phyloP scores from a whole-genome alignment of 495 filamentous ascomycete genomes.

The Aspergillus egyptiacus region DNA sequence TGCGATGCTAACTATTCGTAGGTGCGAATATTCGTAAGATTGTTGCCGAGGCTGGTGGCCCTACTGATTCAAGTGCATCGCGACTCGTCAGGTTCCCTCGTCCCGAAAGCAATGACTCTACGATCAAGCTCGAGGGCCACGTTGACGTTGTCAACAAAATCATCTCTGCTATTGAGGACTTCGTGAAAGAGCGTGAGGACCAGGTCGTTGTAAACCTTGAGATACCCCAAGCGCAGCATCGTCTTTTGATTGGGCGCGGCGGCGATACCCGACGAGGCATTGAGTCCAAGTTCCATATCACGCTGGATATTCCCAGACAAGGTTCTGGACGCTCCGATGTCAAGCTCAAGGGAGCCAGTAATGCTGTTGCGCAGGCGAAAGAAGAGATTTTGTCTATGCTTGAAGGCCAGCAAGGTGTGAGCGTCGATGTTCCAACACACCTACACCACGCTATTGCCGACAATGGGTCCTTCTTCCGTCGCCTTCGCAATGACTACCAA shows the following conservation, averaged over 20 bases:
- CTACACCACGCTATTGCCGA: conserved; percentile 81
- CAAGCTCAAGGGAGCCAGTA: conserved; percentile 74
- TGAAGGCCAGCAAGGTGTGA: conserved; percentile 85
- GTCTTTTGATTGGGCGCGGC: conserved; percentile 83
- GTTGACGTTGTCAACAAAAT: conserved; percentile 83
- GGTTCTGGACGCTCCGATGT: conserved; percentile 63
- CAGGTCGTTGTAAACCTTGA: conserved; percentile 71
- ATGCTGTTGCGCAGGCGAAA: conserved; percentile 77
- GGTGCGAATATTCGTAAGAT: conserved; percentile 83
- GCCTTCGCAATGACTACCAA: conserved; percentile 69
- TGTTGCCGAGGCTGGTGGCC: conserved; percentile 79
- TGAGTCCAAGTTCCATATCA: conserved; percentile 85
- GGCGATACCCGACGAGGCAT: conserved; percentile 78
- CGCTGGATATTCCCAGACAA: conserved; percentile 81
- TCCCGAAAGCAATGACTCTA: conserved; percentile 63
- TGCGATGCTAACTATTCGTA: conserved; percentile 41
- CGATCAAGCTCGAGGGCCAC: conserved; percentile 80
- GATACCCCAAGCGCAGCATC: conserved; percentile 80
- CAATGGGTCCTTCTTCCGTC: conserved; percentile 88
- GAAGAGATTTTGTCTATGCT: conserved; percentile 69
- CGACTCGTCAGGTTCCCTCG: conserved; percentile 91
- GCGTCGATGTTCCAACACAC: conserved; percentile 68
- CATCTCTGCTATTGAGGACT: conserved; percentile 66
- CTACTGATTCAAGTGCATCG: conserved; percentile 72
- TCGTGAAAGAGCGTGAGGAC: conserved; percentile 72